Conservation (phyloP, 2,329 filamentous ascomycete genomes). For the Fusarium virguliforme region DNA sequence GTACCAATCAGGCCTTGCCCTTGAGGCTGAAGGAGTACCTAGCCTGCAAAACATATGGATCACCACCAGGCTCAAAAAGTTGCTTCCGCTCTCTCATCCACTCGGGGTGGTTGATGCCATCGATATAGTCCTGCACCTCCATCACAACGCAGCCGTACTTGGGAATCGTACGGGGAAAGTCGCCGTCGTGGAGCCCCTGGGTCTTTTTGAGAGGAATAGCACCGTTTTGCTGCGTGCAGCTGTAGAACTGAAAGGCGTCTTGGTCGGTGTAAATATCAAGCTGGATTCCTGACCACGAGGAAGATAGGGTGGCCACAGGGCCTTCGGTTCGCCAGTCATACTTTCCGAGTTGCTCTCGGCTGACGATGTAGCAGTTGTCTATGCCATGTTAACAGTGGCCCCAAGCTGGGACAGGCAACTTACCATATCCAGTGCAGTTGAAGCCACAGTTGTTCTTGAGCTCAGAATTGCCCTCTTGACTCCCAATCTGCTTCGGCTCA, state of each 20-base stretch:
- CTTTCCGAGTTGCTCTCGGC: conserved; percentile 70
- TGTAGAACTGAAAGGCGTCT: conserved; percentile 90
- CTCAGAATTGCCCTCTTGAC: conserved; percentile 74
- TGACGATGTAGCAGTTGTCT: conserved; percentile 80
- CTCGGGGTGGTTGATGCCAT: conserved; percentile 91
- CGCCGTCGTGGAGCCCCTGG: conserved; percentile 73
- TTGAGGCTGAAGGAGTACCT: conserved; percentile 73
- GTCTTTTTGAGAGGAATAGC: conserved; percentile 77
- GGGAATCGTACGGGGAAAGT: conserved; percentile 75
- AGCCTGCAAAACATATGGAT: conserved; percentile 75
- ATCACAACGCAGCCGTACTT: conserved; percentile 90
- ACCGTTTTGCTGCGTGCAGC: conserved; percentile 84
- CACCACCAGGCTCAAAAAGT: conserved; percentile 72
- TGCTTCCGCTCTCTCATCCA: conserved; percentile 81
- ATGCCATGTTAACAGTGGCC: conserved; percentile 2
- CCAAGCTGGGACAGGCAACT: conserved; percentile 42
- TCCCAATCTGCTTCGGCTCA: conserved; percentile 83
- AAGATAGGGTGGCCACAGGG: conserved; percentile 78
- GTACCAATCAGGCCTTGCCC: conserved; percentile 29
- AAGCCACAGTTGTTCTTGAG: conserved; percentile 83
- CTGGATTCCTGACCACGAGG: conserved; percentile 85
- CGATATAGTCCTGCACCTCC: conserved; percentile 95
- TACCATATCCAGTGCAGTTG: conserved; percentile 88
- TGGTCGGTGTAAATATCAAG: conserved; percentile 88
- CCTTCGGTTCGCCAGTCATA: conserved; percentile 75